phyloP scores from a whole-genome alignment of 1,284 basidiomycete species.

The Ustanciosporium gigantosporum region DNA sequence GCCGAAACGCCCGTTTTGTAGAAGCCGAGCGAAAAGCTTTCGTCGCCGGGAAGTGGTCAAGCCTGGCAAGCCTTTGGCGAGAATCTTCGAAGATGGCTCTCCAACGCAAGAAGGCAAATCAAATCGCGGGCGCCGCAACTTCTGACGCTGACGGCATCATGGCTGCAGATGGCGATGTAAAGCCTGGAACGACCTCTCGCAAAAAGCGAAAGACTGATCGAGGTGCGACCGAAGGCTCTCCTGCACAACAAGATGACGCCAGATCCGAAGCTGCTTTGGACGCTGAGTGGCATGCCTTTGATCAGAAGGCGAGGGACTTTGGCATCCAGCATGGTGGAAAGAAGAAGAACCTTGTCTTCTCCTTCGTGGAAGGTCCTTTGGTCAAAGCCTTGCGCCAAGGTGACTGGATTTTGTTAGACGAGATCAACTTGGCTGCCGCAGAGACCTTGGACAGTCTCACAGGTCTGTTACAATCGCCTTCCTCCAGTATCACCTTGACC shows the following conservation, averaged over 20 bases:
- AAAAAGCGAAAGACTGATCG: constrained; percentile 57
- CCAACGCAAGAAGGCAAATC: constrained; percentile 56
- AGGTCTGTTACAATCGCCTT: constrained; percentile 79
- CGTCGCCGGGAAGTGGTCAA: constrained; percentile 80
- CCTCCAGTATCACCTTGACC: constrained; percentile 86
- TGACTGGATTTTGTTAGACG: constrained; percentile 94
- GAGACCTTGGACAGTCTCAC: constrained; percentile 95
- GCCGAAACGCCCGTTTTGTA: constrained; percentile 86
- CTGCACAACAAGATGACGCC: constrained; percentile 25
- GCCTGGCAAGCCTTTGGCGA: constrained; percentile 80
- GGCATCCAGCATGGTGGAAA: constrained; percentile 63
- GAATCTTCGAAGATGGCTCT: constrained; percentile 70
- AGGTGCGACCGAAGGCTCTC: constrained; percentile 27
- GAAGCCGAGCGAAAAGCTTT: constrained; percentile 82
- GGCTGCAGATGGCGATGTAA: constrained; percentile 5
- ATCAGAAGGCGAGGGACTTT: constrained; percentile 75
- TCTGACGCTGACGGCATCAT: constrained; percentile 62
- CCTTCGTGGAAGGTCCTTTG: constrained; percentile 92
- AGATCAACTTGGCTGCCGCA: constrained; percentile 90
- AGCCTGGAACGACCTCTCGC: constrained; percentile 17
- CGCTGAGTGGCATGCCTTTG: constrained; percentile 66
- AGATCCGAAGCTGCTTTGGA: constrained; percentile 35
- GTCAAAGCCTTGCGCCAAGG: constrained; percentile 87
- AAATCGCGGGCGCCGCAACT: too few relatives aligned
- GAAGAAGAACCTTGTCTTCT: constrained; percentile 66